These are phyloP conservation scores for Batrachochytrium dendrobatidis DNA, from an alignment of 371 early-diverging fungal species.

Conservation along the genomic window DNA sequence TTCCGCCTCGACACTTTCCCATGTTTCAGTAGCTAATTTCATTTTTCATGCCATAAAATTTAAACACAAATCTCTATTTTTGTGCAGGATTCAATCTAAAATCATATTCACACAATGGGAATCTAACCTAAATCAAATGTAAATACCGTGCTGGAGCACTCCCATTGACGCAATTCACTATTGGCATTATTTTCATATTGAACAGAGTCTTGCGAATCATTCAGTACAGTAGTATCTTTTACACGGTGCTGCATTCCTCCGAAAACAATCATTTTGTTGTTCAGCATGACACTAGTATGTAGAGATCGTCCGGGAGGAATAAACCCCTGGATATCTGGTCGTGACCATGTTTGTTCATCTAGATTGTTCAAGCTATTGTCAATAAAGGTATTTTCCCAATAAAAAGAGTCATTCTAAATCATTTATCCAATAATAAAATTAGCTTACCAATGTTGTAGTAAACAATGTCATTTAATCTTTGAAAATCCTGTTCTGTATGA, in stretches of 20 bases:
- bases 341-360: neutral
- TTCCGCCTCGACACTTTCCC: neutral
- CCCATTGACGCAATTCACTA: neutral
- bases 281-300: neutral
- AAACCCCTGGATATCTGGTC: neutral
- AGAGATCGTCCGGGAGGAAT: neutral
- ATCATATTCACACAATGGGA: neutral
- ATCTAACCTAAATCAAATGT: neutral
- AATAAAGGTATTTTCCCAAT: neutral
- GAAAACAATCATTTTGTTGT: neutral
- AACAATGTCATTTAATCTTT: neutral
- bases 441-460: neutral
- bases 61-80: neutral
- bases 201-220: neutral
- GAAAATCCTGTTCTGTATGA: neutral
- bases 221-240: neutral
- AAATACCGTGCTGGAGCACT: neutral
- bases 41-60: neutral
- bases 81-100: neutral
- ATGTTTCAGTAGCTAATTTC: neutral
- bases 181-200: neutral
- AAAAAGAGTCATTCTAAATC: neutral
- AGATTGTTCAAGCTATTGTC: neutral
- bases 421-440: neutral
- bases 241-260: neutral